Conservation (phyloP, 495 filamentous ascomycete species). For the Glonium stellatum region DNA sequence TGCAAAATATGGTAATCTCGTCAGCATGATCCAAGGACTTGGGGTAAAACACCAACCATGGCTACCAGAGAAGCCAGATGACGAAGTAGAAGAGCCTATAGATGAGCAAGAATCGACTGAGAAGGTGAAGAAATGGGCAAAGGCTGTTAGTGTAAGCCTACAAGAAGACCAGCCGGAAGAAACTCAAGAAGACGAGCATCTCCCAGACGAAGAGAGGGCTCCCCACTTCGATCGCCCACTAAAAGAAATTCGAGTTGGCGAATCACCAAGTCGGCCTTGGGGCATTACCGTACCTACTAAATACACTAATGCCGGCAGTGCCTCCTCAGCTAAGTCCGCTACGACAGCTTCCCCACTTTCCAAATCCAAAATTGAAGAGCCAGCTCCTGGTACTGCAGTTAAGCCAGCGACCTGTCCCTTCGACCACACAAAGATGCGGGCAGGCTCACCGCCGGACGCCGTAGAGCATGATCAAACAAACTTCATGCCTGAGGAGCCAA, state of each 20-base stretch:
- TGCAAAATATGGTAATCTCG: constrained; percentile 82
- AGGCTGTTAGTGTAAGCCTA: constrained; percentile 48
- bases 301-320: constrained; percentile 37
- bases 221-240: constrained; percentile 71
- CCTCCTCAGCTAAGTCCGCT: constrained; percentile 29
- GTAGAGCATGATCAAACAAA: neutral
- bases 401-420: constrained; percentile 24
- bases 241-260: constrained; percentile 76
- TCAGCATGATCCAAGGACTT: constrained; percentile 83
- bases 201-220: constrained; percentile 43
- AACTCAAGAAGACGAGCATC: constrained; percentile 13
- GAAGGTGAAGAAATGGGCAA: constrained; percentile 74
- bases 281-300: constrained; percentile 69
- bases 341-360: constrained; percentile 22
- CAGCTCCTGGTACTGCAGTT: constrained; percentile 7
- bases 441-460: neutral
- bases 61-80: constrained; percentile 54
- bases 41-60: constrained; percentile 75
- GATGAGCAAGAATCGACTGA: constrained; percentile 44
- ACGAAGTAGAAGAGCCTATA: constrained; percentile 41
- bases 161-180: constrained; percentile 33
- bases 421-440: constrained; percentile 8
- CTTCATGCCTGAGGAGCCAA: neutral
- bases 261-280: constrained; percentile 86
- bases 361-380: constrained; percentile 2